Percentiles rank a stretch among this genome's conserved stretches.
phyloP scores from a whole-genome alignment of 2,329 filamentous ascomycete genomes.

The Neofusicoccum umdonicola region DNA sequence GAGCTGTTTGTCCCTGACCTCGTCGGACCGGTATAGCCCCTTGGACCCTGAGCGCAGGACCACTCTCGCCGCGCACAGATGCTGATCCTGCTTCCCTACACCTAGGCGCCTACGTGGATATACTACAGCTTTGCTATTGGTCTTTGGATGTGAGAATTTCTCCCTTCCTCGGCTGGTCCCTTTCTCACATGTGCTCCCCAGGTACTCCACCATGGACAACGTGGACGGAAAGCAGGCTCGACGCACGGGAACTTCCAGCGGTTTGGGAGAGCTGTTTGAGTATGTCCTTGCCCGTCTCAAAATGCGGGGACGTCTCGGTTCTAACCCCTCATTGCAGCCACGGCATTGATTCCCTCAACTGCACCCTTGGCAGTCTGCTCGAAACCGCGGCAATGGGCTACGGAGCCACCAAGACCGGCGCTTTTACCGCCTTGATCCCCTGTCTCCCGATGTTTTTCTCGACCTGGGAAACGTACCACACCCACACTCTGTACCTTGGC shows the following conservation, averaged over 20 bases:
- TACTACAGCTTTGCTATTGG: constrained; percentile 96
- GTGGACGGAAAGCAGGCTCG: constrained; percentile 97
- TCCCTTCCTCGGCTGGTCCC: not conserved
- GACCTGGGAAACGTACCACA: constrained; percentile 99
- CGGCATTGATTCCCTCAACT: constrained; percentile 97
- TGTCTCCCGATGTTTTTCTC: constrained; percentile 99
- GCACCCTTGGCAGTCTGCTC: constrained; percentile 85
- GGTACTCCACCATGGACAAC: constrained; percentile 96
- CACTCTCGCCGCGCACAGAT: not conserved
- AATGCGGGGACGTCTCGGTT: not conserved
- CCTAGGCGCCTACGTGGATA: constrained; percentile 79
- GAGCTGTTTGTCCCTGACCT: constrained; percentile 85
- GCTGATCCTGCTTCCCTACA: constrained; percentile 6
- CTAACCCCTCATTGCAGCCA: constrained; percentile 52
- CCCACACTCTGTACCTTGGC: constrained; percentile 92
- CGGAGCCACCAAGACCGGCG: constrained; percentile 77
- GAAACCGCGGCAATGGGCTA: constrained; percentile 93
- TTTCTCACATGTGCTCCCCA: constrained; percentile 25
- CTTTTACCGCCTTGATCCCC: constrained; percentile 87
- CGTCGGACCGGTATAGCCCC: constrained; percentile 71
- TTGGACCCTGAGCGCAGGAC: not conserved
- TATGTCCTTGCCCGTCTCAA: constrained; percentile 36
- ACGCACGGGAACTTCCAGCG: constrained; percentile 90
- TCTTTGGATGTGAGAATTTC: constrained; percentile 73
- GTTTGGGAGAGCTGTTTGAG: constrained; percentile 94